A percentile compares a stretch with the other conserved stretches of the same genome.
These are phyloP conservation scores for Hyaloscypha hepaticicola DNA, from an alignment of 495 filamentous ascomycete genomes.

Conservation along the genomic window DNA sequence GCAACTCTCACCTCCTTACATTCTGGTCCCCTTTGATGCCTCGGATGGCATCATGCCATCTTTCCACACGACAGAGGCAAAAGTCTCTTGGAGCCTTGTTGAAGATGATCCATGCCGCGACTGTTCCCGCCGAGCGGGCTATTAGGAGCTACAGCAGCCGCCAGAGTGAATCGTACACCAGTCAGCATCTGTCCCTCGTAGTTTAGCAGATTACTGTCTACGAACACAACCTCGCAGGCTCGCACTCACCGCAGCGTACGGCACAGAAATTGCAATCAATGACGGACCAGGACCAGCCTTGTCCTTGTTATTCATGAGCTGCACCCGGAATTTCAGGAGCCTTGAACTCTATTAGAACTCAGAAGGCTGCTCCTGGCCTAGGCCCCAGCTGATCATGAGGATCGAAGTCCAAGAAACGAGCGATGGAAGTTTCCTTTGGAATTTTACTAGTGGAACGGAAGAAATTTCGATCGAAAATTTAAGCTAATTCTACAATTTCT, in stretches of 20 bases:
- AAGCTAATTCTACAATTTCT: constrained; percentile 4
- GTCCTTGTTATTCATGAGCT: background rate
- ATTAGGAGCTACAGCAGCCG: background rate
- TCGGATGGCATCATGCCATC: constrained; percentile 6
- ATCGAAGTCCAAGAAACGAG: background rate
- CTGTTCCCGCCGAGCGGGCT: background rate
- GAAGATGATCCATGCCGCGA: background rate
- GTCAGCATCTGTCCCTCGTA: background rate
- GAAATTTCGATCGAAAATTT: too few relatives aligned
- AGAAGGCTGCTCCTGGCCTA: background rate
- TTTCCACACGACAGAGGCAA: background rate
- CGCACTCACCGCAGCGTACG: background rate
- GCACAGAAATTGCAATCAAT: constrained; percentile 3
- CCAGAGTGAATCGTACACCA: background rate
- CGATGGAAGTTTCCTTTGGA: constrained; percentile 1
- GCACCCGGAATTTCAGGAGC: background rate
- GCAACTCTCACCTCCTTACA: background rate
- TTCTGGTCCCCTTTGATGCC: background rate
- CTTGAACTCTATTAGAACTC: too few relatives aligned
- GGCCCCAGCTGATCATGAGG: constrained; percentile 14
- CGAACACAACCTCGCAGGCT: background rate
- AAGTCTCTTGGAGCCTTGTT: background rate
- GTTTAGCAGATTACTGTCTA: background rate
- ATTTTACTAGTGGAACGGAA: constrained; percentile 1
- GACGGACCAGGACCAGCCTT: background rate